A percentile compares a stretch with the other conserved stretches of the same genome.
phyloP scores from a whole-genome alignment of 208 protist species.

The Porcisia hertigi region DNA sequence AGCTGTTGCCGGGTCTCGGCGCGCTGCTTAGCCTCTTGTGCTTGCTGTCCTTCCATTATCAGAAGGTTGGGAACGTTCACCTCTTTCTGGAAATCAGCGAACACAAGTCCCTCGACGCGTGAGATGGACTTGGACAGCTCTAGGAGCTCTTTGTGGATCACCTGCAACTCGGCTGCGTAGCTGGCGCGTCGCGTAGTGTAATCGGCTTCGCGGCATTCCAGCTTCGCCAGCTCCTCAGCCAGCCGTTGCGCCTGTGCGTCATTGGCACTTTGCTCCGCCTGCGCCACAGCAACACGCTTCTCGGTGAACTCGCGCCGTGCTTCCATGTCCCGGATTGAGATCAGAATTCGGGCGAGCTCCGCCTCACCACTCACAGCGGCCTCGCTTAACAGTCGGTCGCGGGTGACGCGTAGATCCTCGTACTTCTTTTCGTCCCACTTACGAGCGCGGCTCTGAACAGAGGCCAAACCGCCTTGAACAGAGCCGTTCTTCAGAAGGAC shows the following conservation, averaged over 20 bases:
- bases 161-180: conserved; percentile 40
- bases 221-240: conserved; percentile 28
- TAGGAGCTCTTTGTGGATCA: conserved; percentile 54
- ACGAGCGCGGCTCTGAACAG: conserved; percentile 80
- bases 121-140: conserved; percentile 55
- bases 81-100: conserved; percentile 87
- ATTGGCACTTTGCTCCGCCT: conserved; percentile 39
- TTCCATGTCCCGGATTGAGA: conserved; percentile 69
- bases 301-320: conserved; percentile 63
- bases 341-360: conserved; percentile 70
- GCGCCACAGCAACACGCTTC: conserved; percentile 47
- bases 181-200: conserved; percentile 18
- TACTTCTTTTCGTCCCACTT: conserved; percentile 94
- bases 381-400: conserved; percentile 74
- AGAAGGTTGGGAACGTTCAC: conserved; percentile 88
- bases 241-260: conserved; percentile 41
- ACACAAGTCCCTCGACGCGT: conserved; percentile 82
- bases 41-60: conserved; percentile 85
- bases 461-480: conserved; percentile 93
- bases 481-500: conserved; percentile 95
- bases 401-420: conserved; percentile 67
- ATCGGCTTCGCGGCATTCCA: conserved; percentile 18
- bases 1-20: conserved; percentile 77
- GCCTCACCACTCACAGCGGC: conserved; percentile 61
- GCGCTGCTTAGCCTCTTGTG: conserved; percentile 43